Percentiles rank a stretch among this genome's conserved stretches.
These are phyloP conservation scores for Carallia brachiata DNA, from an alignment of 345 rosid species.

Conservation along the genomic window DNA sequence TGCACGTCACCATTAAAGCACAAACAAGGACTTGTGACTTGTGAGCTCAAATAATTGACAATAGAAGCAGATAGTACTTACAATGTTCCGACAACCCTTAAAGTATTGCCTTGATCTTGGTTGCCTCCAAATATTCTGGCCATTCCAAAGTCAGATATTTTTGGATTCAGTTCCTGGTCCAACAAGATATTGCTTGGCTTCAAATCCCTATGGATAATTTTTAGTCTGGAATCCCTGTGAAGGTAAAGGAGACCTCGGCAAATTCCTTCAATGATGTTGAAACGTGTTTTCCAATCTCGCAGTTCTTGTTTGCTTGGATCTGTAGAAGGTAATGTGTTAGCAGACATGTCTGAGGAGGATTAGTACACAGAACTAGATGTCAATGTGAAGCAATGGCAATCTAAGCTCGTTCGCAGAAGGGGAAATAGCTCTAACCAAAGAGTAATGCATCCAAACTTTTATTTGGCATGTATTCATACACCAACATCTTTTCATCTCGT, in stretches of 20 bases:
- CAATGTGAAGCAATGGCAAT: too few relatives aligned
- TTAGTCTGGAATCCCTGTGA: slow-evolving; percentile 16
- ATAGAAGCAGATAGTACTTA: background rate
- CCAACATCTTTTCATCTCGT: slow-evolving; percentile 16
- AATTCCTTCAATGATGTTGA: slow-evolving; percentile 16
- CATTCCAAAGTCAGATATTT: slow-evolving; percentile 24
- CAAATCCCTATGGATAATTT: slow-evolving; percentile 20
- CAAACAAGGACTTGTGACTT: too few relatives aligned
- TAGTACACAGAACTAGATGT: too few relatives aligned
- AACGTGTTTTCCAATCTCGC: slow-evolving; percentile 12
- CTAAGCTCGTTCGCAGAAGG: too few relatives aligned
- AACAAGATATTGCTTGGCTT: slow-evolving; percentile 21
- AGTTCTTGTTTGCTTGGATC: slow-evolving; percentile 3
- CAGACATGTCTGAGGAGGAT: too few relatives aligned
- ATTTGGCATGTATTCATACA: slow-evolving; percentile 25
- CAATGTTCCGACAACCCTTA: slow-evolving; percentile 16
- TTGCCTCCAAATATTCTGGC: slow-evolving; percentile 20
- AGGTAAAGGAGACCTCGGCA: slow-evolving; percentile 22
- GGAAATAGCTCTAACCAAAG: slow-evolving; percentile 10
- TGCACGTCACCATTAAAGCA: background rate
- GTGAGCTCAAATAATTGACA: background rate
- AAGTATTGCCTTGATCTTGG: slow-evolving; percentile 18
- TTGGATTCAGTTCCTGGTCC: slow-evolving; percentile 18
- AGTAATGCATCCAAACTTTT: slow-evolving; percentile 23
- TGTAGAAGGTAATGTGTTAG: background rate